Percentiles rank a stretch among this genome's conserved stretches.
Conservation (phyloP, 2,329 filamentous ascomycete species). For the Aspergillus felis region DNA sequence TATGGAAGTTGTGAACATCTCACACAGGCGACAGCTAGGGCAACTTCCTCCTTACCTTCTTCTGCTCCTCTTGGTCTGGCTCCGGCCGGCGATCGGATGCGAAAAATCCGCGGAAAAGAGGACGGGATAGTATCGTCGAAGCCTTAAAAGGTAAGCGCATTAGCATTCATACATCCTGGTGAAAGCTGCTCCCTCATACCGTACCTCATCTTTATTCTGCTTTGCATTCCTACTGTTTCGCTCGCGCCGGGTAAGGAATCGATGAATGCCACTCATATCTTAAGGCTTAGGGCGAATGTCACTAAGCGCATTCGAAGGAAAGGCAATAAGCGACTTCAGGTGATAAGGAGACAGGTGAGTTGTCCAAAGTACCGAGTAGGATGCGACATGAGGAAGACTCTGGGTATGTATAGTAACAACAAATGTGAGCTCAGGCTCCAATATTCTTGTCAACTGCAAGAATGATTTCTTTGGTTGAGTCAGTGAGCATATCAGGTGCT, state of each 20-base stretch:
- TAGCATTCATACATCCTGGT: slow-evolving; percentile 4
- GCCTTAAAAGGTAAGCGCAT: slow-evolving; percentile 14
- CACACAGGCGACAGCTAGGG: background rate
- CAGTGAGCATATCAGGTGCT: slow-evolving; percentile 22
- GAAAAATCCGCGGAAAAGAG: slow-evolving; percentile 30
- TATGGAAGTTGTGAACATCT: slow-evolving; percentile 13
- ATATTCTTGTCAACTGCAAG: slow-evolving; percentile 19
- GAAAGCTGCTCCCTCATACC: background rate
- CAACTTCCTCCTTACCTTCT: slow-evolving; percentile 27
- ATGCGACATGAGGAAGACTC: slow-evolving; percentile 21
- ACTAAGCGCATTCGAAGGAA: slow-evolving; percentile 1
- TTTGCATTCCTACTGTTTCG: slow-evolving; percentile 26
- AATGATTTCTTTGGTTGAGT: slow-evolving; percentile 6
- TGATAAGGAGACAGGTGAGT: slow-evolving; percentile 2
- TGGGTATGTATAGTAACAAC: slow-evolving; percentile 7
- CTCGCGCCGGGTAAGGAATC: slow-evolving; percentile 40
- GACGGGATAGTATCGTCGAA: slow-evolving; percentile 21
- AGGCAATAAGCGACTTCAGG: background rate
- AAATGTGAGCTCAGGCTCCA: slow-evolving; percentile 25
- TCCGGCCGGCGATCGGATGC: slow-evolving; percentile 19
- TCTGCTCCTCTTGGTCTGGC: slow-evolving; percentile 27
- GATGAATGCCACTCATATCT: slow-evolving; percentile 41
- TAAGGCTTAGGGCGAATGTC: background rate
- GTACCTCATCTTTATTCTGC: slow-evolving; percentile 33
- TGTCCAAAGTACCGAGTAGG: slow-evolving; percentile 3